These are phyloP conservation scores for Aspergillus puulaauensis DNA, from an alignment of 2,329 filamentous ascomycete species.

Conservation along the genomic window DNA sequence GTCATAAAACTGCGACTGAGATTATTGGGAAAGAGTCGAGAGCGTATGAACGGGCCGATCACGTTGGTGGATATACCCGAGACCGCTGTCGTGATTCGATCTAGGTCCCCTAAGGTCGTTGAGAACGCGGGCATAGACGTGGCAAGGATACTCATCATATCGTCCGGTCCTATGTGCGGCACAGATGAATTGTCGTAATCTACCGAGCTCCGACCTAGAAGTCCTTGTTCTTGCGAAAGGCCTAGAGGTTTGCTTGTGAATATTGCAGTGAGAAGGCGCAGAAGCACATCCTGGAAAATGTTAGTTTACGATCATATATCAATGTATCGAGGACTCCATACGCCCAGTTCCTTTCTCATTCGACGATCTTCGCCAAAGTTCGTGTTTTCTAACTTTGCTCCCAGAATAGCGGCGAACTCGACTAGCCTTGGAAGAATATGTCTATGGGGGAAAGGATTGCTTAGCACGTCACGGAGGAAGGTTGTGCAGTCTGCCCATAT, in stretches of 20 bases:
- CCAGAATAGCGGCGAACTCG: constrained; percentile 84
- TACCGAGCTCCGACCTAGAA: constrained; percentile 41
- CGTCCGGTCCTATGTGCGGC: constrained; percentile 59
- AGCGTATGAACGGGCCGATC: constrained; percentile 76
- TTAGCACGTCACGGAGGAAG: constrained; percentile 84
- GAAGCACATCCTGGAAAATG: constrained; percentile 71
- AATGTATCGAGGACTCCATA: constrained; percentile 48
- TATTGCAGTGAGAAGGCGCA: constrained; percentile 83
- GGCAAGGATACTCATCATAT: constrained; percentile 77
- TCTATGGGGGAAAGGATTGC: constrained; percentile 91
- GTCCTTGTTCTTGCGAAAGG: constrained; percentile 59
- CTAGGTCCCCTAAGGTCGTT: constrained; percentile 79
- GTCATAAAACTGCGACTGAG: constrained; percentile 69
- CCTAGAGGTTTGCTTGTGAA: constrained; percentile 85
- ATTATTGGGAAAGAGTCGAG: constrained; percentile 84
- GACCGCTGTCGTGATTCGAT: constrained; percentile 76
- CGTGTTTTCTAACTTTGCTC: constrained; percentile 95
- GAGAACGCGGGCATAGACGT: constrained; percentile 76
- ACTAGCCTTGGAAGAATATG: constrained; percentile 83
- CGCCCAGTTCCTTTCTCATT: constrained; percentile 86
- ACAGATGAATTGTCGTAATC: constrained; percentile 39
- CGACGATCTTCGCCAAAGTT: constrained; percentile 92
- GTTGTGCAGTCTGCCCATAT: constrained; percentile 94
- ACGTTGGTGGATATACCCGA: constrained; percentile 80
- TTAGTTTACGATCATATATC: constrained; percentile 17